phyloP scores from a whole-genome alignment of 768 basidiomycete species.

The Tulasnella sp. region DNA sequence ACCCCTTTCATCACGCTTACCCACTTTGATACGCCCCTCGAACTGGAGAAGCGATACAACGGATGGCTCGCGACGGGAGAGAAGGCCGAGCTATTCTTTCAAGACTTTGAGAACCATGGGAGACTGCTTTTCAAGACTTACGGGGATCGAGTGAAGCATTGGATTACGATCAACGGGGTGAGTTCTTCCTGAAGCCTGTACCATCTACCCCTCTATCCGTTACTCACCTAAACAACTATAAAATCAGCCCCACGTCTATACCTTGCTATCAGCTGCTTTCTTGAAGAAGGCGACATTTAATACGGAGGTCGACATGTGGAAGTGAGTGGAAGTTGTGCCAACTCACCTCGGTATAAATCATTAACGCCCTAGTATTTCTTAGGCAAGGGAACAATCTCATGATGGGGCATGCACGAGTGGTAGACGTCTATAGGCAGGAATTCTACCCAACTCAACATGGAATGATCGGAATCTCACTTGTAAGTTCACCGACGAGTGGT shows the following conservation, averaged over 20 bases:
- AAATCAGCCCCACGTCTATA: too few species aligned
- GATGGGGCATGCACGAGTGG: slow-evolving; percentile 54
- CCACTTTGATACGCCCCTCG: slow-evolving; percentile 71
- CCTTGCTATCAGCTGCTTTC: too few species aligned
- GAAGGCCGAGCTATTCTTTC: slow-evolving; percentile 43
- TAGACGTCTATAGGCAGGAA: slow-evolving; percentile 51
- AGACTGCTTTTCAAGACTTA: slow-evolving; percentile 51
- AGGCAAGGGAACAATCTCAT: slow-evolving; percentile 52
- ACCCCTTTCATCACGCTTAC: slow-evolving; percentile 37
- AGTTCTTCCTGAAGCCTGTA: too few species aligned
- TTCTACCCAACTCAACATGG: slow-evolving; percentile 54
- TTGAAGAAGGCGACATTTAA: too few species aligned
- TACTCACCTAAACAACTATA: too few species aligned
- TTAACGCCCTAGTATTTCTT: not conserved
- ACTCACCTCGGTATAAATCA: slow-evolving; percentile 34
- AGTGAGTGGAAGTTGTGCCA: slow-evolving; percentile 56
- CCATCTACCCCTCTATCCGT: too few species aligned
- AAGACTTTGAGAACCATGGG: slow-evolving; percentile 52
- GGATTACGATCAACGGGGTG: slow-evolving; percentile 29
- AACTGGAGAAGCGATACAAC: slow-evolving; percentile 56
- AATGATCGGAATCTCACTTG: slow-evolving; percentile 62
- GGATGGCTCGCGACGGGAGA: slow-evolving; percentile 43
- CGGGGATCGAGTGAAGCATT: slow-evolving; percentile 64
- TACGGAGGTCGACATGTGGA: too few species aligned
- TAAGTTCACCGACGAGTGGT: slow-evolving; percentile 18